These are phyloP conservation scores for Quercus aquifolioides DNA, from an alignment of 306 rosid genomes.

Conservation along the genomic window DNA sequence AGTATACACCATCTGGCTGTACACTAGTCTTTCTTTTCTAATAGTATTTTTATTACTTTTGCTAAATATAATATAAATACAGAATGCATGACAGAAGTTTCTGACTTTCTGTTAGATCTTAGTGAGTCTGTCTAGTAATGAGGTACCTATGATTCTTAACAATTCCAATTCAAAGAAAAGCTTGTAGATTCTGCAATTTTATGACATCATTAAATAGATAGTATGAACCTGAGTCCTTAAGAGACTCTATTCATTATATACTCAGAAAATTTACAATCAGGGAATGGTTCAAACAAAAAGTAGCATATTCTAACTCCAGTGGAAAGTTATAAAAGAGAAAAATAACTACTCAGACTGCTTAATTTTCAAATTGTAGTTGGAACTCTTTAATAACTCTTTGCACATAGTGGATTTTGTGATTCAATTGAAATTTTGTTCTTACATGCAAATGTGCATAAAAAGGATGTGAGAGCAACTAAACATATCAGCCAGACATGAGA, in stretches of 20 bases:
- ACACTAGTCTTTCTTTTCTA: neutral
- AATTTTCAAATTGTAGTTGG: neutral
- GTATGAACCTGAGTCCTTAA: too few relatives aligned
- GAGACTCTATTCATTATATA: too few relatives aligned
- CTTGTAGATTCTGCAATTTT: too few relatives aligned
- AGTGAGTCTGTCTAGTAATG: neutral
- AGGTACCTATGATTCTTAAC: too few relatives aligned
- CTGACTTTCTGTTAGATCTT: neutral
- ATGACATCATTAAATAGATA: too few relatives aligned
- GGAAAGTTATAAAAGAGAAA: neutral
- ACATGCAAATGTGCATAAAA: neutral
- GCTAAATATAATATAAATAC: neutral
- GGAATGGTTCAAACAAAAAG: too few relatives aligned
- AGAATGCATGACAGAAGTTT: neutral
- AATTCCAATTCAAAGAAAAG: too few relatives aligned
- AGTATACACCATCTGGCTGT: neutral
- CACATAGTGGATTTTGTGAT: neutral
- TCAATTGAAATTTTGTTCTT: slow-evolving; percentile 1
- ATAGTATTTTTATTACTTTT: neutral
- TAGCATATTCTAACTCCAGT: neutral
- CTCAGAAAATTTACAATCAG: too few relatives aligned
- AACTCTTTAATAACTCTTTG: neutral
- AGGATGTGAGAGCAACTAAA: neutral
- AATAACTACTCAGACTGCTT: neutral
- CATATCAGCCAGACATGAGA: neutral